Conservation (phyloP, 768 basidiomycete species). For the Mycena indigotica region DNA sequence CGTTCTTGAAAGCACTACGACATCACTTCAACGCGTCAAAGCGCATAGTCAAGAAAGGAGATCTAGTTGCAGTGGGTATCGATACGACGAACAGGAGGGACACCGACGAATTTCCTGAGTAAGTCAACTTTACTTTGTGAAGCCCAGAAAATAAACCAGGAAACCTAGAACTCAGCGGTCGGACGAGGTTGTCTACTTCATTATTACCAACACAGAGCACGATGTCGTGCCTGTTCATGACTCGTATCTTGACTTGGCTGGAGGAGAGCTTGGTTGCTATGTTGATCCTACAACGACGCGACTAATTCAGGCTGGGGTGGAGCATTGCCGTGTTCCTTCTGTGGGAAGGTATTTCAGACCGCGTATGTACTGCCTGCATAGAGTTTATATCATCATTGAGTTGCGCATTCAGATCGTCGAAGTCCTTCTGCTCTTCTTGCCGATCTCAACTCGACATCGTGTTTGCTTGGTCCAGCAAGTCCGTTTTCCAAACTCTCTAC, state of each 20-base stretch:
- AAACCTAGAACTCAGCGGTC: conserved; percentile 23
- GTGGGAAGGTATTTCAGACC: conserved; percentile 49
- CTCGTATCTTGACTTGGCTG: conserved; percentile 53
- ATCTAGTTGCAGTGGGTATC: conserved; percentile 68
- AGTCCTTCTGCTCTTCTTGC: conserved; percentile 30
- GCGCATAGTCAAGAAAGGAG: conserved; percentile 70
- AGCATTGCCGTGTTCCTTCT: conserved; percentile 64
- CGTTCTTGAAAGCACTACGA: conserved; percentile 65
- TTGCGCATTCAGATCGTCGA: conserved; percentile 21
- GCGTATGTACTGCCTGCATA: conserved; percentile 39
- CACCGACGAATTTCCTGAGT: conserved; percentile 22
- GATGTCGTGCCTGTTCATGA: conserved; percentile 53
- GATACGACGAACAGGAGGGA: conserved; percentile 46
- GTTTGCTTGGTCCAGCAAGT: conserved; percentile 35
- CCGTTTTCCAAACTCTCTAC: conserved; percentile 52
- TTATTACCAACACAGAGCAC: conserved; percentile 75
- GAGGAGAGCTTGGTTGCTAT: conserved; percentile 83
- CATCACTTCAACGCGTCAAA: conserved; percentile 56
- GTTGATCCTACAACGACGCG: conserved; percentile 74
- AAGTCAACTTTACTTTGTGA: neutral
- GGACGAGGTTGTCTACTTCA: conserved; percentile 70
- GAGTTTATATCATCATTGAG: neutral
- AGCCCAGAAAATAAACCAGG: neutral
- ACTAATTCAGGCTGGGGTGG: conserved; percentile 78
- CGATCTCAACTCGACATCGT: conserved; percentile 23